Percentiles rank a stretch among this genome's conserved stretches.
Conservation (phyloP, 2,329 filamentous ascomycete genomes). For the Paracamarosporium sp. region DNA sequence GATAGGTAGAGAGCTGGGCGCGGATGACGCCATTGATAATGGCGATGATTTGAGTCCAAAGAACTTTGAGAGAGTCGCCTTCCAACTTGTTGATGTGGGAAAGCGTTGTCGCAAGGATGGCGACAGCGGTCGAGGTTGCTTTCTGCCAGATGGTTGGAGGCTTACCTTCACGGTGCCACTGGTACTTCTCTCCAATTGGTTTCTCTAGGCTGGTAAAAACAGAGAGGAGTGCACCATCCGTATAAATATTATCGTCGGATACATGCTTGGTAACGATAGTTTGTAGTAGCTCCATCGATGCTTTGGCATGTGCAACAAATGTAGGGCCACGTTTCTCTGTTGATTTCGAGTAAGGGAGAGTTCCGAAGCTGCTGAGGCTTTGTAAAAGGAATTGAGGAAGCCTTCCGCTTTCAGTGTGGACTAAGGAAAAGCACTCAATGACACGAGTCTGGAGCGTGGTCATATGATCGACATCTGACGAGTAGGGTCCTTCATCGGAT, state of each 20-base stretch:
- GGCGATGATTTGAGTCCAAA: conserved; percentile 67
- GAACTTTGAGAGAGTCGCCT: conserved; percentile 51
- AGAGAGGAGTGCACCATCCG: conserved; percentile 68
- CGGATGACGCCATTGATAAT: conserved; percentile 47
- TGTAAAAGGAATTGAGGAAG: conserved; percentile 73
- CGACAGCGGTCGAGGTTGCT: conserved; percentile 74
- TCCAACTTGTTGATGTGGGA: conserved; percentile 48
- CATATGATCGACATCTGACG: conserved; percentile 74
- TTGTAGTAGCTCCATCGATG: conserved; percentile 75
- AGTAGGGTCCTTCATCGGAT: conserved; percentile 71
- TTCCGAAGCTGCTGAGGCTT: conserved; percentile 73
- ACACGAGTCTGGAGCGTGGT: conserved; percentile 76
- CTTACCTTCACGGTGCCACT: conserved; percentile 74
- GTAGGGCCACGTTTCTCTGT: conserved; percentile 65
- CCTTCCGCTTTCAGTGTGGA: conserved; percentile 70
- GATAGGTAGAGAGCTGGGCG: conserved; percentile 45
- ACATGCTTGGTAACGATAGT: conserved; percentile 66
- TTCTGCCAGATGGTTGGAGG: conserved; percentile 78
- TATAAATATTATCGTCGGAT: conserved; percentile 71
- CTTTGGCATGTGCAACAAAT: conserved; percentile 88
- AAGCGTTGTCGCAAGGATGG: conserved; percentile 71
- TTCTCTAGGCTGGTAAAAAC: conserved; percentile 71
- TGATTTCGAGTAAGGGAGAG: conserved; percentile 67
- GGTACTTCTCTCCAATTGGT: conserved; percentile 81
- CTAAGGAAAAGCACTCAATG: conserved; percentile 69